Evolutionary conservation across 148 eudicot species (phyloP), one percentile per base, ranked within the genome.

Genomic region (Polygonum maritimum): DNA sequence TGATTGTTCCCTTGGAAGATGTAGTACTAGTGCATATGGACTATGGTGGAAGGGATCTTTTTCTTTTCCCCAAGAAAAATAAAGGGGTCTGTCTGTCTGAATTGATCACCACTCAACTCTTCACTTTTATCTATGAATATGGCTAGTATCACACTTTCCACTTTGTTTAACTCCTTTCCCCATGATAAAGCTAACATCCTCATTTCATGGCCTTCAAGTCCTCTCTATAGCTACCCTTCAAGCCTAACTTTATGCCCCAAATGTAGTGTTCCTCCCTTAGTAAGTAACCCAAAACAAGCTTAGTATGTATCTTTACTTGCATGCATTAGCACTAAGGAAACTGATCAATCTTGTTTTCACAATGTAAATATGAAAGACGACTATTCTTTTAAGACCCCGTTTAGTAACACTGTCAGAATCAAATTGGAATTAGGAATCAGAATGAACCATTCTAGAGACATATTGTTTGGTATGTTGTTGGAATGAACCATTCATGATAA

Each of bases 1-100:
- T 81, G 79, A 84, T 81, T 78, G 82, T 79, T 75, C 72, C 78
- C 69, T 76, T 73, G 75, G 79, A 75, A 80, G 75, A 76, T 76
- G 80, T 76, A 76, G 15, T 6, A 41, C 73, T 31, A 55, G 54
- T 12, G 54, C 16, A 15, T 49, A 49, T 33, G 31, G 31, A 26
- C 18, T 40, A 55, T 60, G 22, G 63, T 63, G 77, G 51, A 63
- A 44, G 35, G 41, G 54, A 35, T 71, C 67, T 52, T 63, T 78
- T 5, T 57, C 45, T 10, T 15, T 21, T 7, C 26, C 58, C 11
- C 31, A 73, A 15, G 48, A 73, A 7, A 11, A 11, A 40, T 2
- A 71, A 71, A 71, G 4, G 4, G 19, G 71, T 65, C 41, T 65
- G n/a, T 35, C 35, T 65, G 71, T 65, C 41, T 65, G n/a, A 65